phyloP scores from a whole-genome alignment of 2,329 filamentous ascomycete species.

The Colletotrichum salicis region DNA sequence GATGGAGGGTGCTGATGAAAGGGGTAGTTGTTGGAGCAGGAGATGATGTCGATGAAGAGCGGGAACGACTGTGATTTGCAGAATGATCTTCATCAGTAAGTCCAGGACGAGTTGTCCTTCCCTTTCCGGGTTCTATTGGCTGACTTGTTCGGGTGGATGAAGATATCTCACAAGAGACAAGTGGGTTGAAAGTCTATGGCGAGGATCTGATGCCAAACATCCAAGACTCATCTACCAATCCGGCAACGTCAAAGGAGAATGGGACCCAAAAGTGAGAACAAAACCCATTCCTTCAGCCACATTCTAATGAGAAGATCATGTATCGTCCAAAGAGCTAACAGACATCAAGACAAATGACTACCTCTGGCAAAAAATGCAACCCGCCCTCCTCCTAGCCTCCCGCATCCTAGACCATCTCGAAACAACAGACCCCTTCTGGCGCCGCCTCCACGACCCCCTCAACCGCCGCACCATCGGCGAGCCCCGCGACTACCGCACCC shows the following conservation, averaged over 20 bases:
- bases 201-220: neutral
- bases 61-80: constrained; percentile 23
- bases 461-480: constrained; percentile 38
- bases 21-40: constrained; percentile 39
- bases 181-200: constrained; percentile 17
- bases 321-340: neutral
- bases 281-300: no score
- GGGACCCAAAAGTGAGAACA: constrained; percentile 37
- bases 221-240: constrained; percentile 38
- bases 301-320: no score
- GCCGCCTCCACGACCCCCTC: constrained; percentile 39
- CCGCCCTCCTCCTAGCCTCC: constrained; percentile 42
- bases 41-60: constrained; percentile 39
- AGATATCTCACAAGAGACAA: constrained; percentile 18
- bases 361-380: constrained; percentile 44
- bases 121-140: neutral
- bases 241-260: constrained; percentile 39
- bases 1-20: no score
- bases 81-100: constrained; percentile 40
- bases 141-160: neutral
- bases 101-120: neutral
- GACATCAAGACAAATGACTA: constrained; percentile 38
- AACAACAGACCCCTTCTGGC: constrained; percentile 37
- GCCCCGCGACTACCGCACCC: constrained; percentile 28
- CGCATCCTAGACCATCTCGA: constrained; percentile 36